Evolutionary conservation across 176 grass and related monocot species (phyloP), one percentile per base, ranked within the genome.

Genomic region (Pontederia crassipes): DNA sequence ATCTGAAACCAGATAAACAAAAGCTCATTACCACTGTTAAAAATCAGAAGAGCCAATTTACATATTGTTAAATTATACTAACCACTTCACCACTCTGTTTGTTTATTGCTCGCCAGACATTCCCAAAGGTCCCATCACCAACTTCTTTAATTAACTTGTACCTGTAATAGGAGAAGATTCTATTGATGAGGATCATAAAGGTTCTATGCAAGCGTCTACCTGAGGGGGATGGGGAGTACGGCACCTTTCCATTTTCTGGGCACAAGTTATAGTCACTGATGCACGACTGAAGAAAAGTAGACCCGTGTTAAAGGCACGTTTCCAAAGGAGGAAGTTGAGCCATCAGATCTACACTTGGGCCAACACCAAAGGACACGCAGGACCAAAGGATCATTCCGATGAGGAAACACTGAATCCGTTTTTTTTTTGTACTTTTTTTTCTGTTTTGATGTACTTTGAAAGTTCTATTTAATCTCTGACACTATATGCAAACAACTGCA

Each of bases 61-160:
- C 11, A 59, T 24, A 40, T 9, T 9, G 15, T 11, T 4, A 18
- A 47, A 45, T 0, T 26, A 46, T 61, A 27, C 26, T 57, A 90
- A 95, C 91, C 79, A 90, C 81, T 85, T 90, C 86, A 17, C 86
- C 69, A 55, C 68, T 90, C 70, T 95, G 83, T 78, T 95, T 95
- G 75, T 89, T 84, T 80, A 84, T 77, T 58, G 91, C 91, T 45
- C 80, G 73, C 80, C 83, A 95, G 72, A 95, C 91, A 82, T 77
- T 95, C 49, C 91, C 91, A 82, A 95, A 95, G 47, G 91, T 90
- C 57, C 91, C 86, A 3, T 95, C 91, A 64, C 91, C 91, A 66
- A 95, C 86, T 78, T 95, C 91, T 66, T 82, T 87, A 52, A 90
- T 85, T 81, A 95, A 75, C 10, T 72, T 85, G 60, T 90, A 95